Evolutionary conservation across 495 filamentous ascomycete genomes (phyloP).

Genomic region (Bathelium albidoporum): DNA sequence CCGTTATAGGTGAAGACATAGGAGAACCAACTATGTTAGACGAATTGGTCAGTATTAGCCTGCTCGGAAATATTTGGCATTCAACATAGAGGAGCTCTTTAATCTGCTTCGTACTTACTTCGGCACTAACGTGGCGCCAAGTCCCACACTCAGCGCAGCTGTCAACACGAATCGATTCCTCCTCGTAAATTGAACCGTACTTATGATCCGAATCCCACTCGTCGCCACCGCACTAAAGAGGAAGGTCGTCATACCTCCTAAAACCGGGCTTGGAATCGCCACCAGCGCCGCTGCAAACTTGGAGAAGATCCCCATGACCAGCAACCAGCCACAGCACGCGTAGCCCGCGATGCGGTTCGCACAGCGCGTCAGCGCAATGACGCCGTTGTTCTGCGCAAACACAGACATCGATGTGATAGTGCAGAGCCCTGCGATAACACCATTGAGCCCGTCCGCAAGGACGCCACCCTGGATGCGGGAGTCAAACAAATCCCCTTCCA

Average conservation of each 20-base stretch:
- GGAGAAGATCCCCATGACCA: constrained; percentile 82
- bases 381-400: constrained; percentile 84
- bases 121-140: constrained; percentile 73
- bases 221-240: constrained; percentile 77
- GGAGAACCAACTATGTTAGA: constrained; percentile 26
- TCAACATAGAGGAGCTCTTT: not conserved
- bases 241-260: constrained; percentile 92
- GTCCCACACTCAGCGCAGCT: constrained; percentile 63
- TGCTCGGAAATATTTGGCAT: not conserved
- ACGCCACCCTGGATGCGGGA: constrained; percentile 86
- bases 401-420: constrained; percentile 80
- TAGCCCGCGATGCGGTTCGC: constrained; percentile 84
- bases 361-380: constrained; percentile 81
- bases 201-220: constrained; percentile 77
- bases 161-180: constrained; percentile 85
- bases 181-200: constrained; percentile 66
- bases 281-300: constrained; percentile 88
- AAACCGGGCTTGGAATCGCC: constrained; percentile 66
- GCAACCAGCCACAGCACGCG: constrained; percentile 63
- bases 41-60: not conserved
- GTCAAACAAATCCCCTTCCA: constrained; percentile 72
- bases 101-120: constrained; percentile 31
- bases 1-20: constrained; percentile 68
- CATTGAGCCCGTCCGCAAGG: constrained; percentile 74
- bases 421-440: constrained; percentile 66